Evolutionary conservation across 768 basidiomycete genomes (phyloP), one percentile per base, ranked within the genome.

Genomic region (Podaxis sp.): DNA sequence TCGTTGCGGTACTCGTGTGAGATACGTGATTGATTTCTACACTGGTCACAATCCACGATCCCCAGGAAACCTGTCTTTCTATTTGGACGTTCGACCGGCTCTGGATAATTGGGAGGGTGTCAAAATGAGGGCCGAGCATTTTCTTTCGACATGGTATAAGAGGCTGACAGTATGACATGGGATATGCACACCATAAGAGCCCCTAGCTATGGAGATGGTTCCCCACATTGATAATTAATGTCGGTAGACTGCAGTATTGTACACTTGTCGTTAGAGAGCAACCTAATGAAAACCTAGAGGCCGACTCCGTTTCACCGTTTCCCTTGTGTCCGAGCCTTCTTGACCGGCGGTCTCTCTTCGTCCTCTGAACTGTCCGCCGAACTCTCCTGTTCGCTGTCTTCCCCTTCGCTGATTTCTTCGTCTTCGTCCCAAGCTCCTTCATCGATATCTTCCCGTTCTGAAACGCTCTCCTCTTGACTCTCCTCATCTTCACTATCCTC

Each of bases 1-100:
- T 74, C 88, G 96, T 38, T 97, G 96, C 71, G 96, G 95, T 4
- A 86, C 84, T 8, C 87, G 86, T 62, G 81, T 95, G 72, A 88
- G 96, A 56, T 99, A 99, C 77, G 87, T 99, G 63, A 97, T 99
- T 69, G 97, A 99, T 76, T 99, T 99, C 76, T 99, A 99, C 78
- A 91, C 92, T 2, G 96, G 96, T 17, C 86, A 86, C 38, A 78
- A 74, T 51, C 69, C 77, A 26, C 77, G 74, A 12, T 68, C 84
- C 11, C 74, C 79, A 24, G 80, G 78, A 63, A 82, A 85, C 61
- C 75, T 92, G 13, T 93, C 95, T 0, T 99, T 99, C 76, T 96
- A 88, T 75, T 84, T 99, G 26, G 97, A 99, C 68, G 95, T 92
- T 17, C 84, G 97, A 48, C 97, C 97, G 1, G 96, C 97, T 7